A percentile compares a stretch with the other conserved stretches of the same genome.
phyloP scores from a whole-genome alignment of 306 rosid species.

The Cicer cuneatum region DNA sequence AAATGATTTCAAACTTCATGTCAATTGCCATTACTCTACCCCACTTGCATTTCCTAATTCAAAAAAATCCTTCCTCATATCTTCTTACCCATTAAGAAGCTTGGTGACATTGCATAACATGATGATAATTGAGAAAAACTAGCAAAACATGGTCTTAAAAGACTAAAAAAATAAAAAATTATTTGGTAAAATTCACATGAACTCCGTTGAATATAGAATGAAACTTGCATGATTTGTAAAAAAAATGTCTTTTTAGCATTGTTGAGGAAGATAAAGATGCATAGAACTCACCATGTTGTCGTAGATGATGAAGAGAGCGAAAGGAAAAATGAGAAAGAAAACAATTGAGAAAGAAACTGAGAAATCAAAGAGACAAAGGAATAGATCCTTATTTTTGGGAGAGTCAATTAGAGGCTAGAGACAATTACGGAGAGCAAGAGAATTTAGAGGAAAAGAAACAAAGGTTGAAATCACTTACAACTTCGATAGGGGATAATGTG shows the following conservation, averaged over 20 bases:
- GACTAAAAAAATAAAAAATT: background rate
- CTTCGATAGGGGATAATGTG: conserved; percentile 26
- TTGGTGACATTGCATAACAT: conserved; percentile 9
- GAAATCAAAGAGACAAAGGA: conserved; percentile 51
- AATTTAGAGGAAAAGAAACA: conserved; percentile 65
- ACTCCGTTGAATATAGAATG: background rate
- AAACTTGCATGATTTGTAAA: background rate
- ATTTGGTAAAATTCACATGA: background rate
- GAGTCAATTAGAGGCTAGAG: conserved; percentile 52
- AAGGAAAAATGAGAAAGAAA: conserved; percentile 56
- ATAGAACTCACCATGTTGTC: conserved; percentile 70
- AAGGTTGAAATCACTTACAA: conserved; percentile 55
- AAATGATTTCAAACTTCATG: background rate
- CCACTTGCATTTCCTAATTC: background rate
- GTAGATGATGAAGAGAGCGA: conserved; percentile 36
- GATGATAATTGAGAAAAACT: background rate
- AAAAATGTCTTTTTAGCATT: background rate
- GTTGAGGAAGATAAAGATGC: background rate
- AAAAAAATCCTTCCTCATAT: background rate
- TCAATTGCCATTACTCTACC: background rate
- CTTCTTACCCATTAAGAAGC: conserved; percentile 13
- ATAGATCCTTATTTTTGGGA: conserved; percentile 69
- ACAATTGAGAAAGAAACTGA: conserved; percentile 42
- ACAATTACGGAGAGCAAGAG: conserved; percentile 64
- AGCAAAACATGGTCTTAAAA: conserved; percentile 5